Evolutionary conservation across 169 alveolate species (phyloP).

Genomic region (Sarcocystis neurona): DNA sequence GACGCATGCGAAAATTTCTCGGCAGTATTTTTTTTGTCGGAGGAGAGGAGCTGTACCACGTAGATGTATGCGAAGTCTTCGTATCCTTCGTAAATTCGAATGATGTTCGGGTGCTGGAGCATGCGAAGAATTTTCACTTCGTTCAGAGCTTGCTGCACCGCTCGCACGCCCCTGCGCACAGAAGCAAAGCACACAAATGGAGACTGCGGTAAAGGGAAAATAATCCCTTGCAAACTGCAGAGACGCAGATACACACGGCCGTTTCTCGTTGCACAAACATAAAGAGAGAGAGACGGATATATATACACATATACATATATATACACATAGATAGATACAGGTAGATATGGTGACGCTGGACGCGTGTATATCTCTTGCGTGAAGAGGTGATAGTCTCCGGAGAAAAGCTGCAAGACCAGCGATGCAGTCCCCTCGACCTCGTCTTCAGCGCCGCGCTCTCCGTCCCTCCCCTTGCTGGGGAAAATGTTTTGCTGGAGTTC

Average conservation of each 20-base stretch:
- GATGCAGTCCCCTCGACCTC: too few species aligned
- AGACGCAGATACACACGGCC: neutral
- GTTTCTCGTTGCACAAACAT: too few species aligned
- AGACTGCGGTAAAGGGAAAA: neutral
- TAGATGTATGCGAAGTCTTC: constrained; percentile 55
- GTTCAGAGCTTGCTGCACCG: constrained; percentile 49
- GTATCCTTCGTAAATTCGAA: constrained; percentile 50
- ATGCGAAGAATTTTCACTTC: constrained; percentile 41
- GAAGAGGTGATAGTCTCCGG: too few species aligned
- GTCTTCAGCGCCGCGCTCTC: too few species aligned
- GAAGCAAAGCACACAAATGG: neutral
- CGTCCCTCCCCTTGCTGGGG: too few species aligned
- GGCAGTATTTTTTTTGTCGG: neutral
- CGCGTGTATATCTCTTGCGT: too few species aligned
- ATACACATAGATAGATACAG: too few species aligned
- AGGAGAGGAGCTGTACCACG: constrained; percentile 10
- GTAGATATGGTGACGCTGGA: too few species aligned
- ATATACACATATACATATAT: too few species aligned
- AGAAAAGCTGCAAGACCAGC: too few species aligned
- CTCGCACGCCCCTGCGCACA: constrained; percentile 36
- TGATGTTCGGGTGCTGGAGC: constrained; percentile 58
- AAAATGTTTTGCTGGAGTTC: too few species aligned
- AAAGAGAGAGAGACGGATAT: too few species aligned
- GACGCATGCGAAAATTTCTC: neutral
- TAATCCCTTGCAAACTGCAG: neutral